phyloP scores from a whole-genome alignment of 805 yeast species.

The Metschnikowia gruessii region DNA sequence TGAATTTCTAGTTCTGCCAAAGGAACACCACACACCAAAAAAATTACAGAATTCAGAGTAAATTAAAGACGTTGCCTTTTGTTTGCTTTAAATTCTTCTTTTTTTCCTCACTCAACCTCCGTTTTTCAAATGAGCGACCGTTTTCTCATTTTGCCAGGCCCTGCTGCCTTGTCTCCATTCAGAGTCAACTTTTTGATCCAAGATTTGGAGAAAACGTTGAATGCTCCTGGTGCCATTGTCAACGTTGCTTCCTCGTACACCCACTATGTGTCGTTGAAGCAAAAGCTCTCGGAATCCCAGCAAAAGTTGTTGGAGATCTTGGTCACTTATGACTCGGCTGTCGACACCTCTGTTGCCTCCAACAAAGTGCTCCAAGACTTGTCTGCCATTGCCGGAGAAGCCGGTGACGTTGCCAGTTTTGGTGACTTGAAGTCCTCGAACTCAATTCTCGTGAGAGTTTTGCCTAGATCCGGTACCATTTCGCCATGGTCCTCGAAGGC shows the following conservation, averaged over 20 bases:
- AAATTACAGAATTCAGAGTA: neutral
- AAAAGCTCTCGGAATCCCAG: constrained; percentile 39
- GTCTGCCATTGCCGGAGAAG: constrained; percentile 28
- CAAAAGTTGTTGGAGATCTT: constrained; percentile 53
- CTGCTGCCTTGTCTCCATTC: constrained; percentile 83
- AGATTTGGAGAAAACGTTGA: constrained; percentile 70
- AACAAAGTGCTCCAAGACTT: constrained; percentile 38
- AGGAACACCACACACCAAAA: neutral
- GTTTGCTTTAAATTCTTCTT: neutral
- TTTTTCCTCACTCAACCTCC: neutral
- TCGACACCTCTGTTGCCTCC: constrained; percentile 51
- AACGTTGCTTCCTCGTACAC: constrained; percentile 71
- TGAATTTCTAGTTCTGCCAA: neutral
- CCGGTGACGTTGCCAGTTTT: constrained; percentile 12
- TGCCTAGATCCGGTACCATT: constrained; percentile 94
- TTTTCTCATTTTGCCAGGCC: constrained; percentile 68
- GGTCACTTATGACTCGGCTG: constrained; percentile 69
- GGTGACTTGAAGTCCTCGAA: constrained; percentile 10
- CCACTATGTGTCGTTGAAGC: constrained; percentile 70
- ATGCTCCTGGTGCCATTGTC: constrained; percentile 57
- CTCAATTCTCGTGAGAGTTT: constrained; percentile 63
- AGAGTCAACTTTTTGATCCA: constrained; percentile 71
- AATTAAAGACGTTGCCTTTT: constrained; percentile 1
- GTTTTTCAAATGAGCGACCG: constrained; percentile 16
- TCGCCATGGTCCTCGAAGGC: constrained; percentile 99